Evolutionary conservation across 1,284 basidiomycete genomes (phyloP).

Genomic region (Phenoliferia sp.): DNA sequence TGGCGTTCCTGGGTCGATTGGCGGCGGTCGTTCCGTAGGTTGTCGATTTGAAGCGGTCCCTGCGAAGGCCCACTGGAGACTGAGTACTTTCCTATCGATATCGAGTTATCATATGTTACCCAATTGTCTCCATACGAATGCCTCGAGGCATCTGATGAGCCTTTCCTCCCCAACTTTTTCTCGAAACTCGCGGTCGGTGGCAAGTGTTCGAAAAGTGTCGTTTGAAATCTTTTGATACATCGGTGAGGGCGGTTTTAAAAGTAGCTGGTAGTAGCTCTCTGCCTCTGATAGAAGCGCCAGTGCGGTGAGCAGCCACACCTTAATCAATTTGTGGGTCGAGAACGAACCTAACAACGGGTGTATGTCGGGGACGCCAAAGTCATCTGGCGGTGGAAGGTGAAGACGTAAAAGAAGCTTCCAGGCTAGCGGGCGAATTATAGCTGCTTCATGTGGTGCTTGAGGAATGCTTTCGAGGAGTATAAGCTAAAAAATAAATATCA

Average conservation of each 20-base stretch:
- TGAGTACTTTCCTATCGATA: too few species aligned
- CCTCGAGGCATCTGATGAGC: conserved; percentile 90
- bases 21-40: not conserved
- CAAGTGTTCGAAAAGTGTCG: conserved; percentile 69
- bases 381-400: conserved; percentile 7
- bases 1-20: conserved; percentile 8
- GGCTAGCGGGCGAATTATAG: conserved; percentile 48
- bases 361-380: not conserved
- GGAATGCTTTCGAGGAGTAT: conserved; percentile 21
- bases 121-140: conserved; percentile 91
- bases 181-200: conserved; percentile 91
- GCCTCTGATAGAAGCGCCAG: too few species aligned
- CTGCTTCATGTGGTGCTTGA: conserved; percentile 6
- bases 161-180: conserved; percentile 91
- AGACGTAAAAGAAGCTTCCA: conserved; percentile 89
- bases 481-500: conserved; percentile 1
- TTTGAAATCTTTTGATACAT: conserved; percentile 48
- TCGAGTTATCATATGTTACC: conserved; percentile 54
- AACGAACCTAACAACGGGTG: conserved; percentile 2
- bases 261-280: conserved; percentile 73
- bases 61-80: not conserved
- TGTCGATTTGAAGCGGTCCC: not conserved
- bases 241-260: conserved; percentile 38
- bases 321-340: not conserved
- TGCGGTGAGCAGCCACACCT: conserved; percentile 53